Conservation (phyloP, 768 basidiomycete species). For the Fomitopsis pulvina region DNA sequence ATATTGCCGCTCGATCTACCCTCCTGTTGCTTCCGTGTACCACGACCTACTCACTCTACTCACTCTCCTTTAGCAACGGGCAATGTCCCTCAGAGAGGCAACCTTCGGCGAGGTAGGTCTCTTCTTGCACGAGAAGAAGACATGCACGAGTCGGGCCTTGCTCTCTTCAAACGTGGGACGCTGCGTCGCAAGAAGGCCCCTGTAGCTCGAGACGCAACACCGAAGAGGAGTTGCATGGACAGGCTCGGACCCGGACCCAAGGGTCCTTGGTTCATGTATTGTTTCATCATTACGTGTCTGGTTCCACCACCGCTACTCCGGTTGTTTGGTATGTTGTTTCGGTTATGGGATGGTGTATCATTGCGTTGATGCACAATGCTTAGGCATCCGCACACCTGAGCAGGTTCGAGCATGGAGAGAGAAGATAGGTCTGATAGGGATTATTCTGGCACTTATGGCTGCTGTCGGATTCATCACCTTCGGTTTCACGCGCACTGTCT, state of each 20-base stretch:
- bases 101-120: conserved; percentile 79
- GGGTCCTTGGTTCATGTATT: conserved; percentile 94
- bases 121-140: conserved; percentile 89
- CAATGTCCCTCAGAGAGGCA: conserved; percentile 56
- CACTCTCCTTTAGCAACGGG: conserved; percentile 63
- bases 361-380: conserved; percentile 2
- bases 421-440: conserved; percentile 87
- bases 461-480: conserved; percentile 97
- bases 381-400: conserved; percentile 86
- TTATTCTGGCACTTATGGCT: conserved; percentile 84
- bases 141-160: conserved; percentile 83
- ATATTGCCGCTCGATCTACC: background rate
- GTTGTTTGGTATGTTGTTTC: conserved; percentile 57
- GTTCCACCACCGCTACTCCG: conserved; percentile 75
- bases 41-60: too few relatives aligned
- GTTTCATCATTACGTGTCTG: conserved; percentile 74
- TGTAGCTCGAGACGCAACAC: conserved; percentile 27
- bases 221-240: conserved; percentile 52
- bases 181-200: conserved; percentile 62
- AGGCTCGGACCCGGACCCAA: conserved; percentile 83
- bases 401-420: conserved; percentile 97
- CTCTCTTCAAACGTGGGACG: conserved; percentile 86
- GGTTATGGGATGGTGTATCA: background rate
- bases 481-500: conserved; percentile 93
- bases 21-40: too few relatives aligned